These are phyloP conservation scores for Lentinus brumalis DNA, from an alignment of 768 basidiomycete species.

Conservation along the genomic window DNA sequence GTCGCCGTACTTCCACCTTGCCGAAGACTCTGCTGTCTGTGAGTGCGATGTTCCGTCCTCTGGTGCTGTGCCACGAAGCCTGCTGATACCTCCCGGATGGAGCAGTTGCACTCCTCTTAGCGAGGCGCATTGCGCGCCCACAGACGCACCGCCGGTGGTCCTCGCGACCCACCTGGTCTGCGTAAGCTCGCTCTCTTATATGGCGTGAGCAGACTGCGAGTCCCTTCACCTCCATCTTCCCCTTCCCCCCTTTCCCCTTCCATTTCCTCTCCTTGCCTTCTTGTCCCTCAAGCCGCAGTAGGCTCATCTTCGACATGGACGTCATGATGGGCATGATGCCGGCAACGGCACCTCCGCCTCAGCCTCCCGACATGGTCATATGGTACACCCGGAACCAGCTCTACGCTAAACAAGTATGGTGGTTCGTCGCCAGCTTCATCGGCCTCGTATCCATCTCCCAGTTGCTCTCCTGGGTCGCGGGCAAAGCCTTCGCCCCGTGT, in stretches of 20 bases:
- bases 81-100: too few relatives aligned
- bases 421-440: constrained; percentile 45
- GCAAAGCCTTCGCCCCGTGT: background rate
- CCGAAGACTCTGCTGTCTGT: too few relatives aligned
- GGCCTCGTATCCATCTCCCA: constrained; percentile 40
- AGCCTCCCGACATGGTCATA: background rate
- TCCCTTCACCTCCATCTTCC: background rate
- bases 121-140: too few relatives aligned
- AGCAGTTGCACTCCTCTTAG: too few relatives aligned
- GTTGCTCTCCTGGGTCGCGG: constrained; percentile 25
- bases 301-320: background rate
- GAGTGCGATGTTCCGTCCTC: too few relatives aligned
- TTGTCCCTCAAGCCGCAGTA: background rate
- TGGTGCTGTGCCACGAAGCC: too few relatives aligned
- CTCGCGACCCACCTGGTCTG: too few relatives aligned
- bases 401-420: constrained; percentile 47
- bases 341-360: background rate
- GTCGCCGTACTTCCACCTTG: too few relatives aligned
- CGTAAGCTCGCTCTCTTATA: too few relatives aligned
- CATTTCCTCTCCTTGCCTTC: background rate
- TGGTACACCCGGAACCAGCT: constrained; percentile 1
- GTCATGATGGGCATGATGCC: background rate
- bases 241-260: background rate
- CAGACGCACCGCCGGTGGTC: too few relatives aligned
- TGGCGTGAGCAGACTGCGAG: background rate